Conservation (phyloP, 768 basidiomycete species). For the Collybia nuda region DNA sequence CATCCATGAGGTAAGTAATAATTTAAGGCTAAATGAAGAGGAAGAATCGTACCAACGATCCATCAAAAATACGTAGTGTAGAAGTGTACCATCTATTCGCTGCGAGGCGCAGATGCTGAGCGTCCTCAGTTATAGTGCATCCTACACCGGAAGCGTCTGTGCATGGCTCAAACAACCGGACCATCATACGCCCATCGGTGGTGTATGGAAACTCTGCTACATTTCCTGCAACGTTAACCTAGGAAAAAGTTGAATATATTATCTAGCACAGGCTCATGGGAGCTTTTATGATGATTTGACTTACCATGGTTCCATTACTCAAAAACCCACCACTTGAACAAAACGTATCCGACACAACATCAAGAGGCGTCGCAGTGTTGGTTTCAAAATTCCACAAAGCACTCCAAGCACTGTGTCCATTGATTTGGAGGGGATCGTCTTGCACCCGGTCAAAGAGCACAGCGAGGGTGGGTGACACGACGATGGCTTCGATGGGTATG, state of each 20-base stretch:
- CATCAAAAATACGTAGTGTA: conserved; percentile 31
- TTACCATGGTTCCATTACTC: conserved; percentile 2
- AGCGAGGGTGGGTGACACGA: background rate
- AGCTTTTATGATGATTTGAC: conserved; percentile 23
- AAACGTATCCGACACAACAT: background rate
- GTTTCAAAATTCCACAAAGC: background rate
- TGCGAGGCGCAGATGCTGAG: conserved; percentile 28
- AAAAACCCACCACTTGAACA: background rate
- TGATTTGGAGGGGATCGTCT: background rate
- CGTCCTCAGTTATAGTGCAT: conserved; percentile 36
- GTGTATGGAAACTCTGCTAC: conserved; percentile 23
- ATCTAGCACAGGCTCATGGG: conserved; percentile 13
- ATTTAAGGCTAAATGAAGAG: conserved; percentile 19
- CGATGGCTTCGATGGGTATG: background rate
- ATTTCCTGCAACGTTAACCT: conserved; percentile 31
- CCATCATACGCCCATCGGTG: conserved; percentile 30
- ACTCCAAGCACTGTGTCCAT: background rate
- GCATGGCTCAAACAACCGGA: conserved; percentile 40
- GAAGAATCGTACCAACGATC: conserved; percentile 31
- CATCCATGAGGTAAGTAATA: conserved; percentile 18
- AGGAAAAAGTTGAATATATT: background rate
- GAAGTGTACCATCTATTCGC: conserved; percentile 43
- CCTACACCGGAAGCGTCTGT: conserved; percentile 20
- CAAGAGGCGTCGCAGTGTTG: background rate
- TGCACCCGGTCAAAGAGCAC: background rate